phyloP scores from a whole-genome alignment of 2,329 filamentous ascomycete genomes.

The Ceratocystis huliohia region DNA sequence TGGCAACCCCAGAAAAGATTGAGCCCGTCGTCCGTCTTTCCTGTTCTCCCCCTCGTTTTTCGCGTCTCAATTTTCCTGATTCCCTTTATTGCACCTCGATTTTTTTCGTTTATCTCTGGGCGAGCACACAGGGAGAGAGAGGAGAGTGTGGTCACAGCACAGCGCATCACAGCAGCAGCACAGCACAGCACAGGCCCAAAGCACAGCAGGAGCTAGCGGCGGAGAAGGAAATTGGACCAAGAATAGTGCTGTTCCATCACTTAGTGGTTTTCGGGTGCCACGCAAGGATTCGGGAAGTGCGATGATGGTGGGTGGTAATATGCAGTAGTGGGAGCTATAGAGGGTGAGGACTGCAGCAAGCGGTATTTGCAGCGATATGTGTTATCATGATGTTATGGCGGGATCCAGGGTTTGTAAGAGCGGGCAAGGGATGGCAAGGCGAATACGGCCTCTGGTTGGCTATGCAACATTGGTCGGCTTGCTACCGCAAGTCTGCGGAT shows the following conservation, averaged over 20 bases:
- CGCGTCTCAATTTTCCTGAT: background rate
- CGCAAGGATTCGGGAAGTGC: background rate
- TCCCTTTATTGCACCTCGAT: background rate
- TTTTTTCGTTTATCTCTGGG: background rate
- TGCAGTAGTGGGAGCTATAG: background rate
- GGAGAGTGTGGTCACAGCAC: background rate
- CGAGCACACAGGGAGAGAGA: background rate
- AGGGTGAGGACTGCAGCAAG: background rate
- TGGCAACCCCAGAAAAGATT: background rate
- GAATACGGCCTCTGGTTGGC: background rate
- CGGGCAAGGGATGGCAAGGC: background rate
- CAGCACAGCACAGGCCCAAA: constrained; percentile 3
- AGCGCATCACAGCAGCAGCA: background rate
- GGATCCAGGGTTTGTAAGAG: too few species aligned
- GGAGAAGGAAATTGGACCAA: background rate
- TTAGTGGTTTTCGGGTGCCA: background rate
- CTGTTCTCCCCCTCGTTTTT: too few species aligned
- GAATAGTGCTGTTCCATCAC: background rate
- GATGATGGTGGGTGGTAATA: background rate
- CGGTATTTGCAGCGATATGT: too few species aligned
- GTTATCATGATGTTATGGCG: too few species aligned
- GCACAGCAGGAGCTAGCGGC: background rate
- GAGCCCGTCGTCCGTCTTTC: background rate
- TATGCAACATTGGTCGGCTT: background rate
- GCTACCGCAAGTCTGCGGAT: background rate